Evolutionary conservation across 202 grass and related monocot species (phyloP), one percentile per base, ranked within the genome.

Genomic region (Dendrocalamus latiflorus): DNA sequence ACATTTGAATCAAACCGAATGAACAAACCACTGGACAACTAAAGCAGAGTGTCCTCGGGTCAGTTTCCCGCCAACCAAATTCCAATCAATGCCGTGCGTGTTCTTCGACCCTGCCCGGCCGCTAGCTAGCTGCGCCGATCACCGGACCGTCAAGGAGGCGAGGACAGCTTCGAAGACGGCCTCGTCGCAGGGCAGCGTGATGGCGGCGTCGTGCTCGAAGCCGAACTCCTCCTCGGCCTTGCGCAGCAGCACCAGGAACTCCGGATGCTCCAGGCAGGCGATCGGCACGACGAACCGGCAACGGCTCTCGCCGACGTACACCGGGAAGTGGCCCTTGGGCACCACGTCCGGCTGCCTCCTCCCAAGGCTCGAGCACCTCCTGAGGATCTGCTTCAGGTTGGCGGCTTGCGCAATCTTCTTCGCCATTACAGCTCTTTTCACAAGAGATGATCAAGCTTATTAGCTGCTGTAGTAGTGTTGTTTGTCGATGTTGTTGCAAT

Each of bases 151-250:
- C 22, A 45, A 22, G 9, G 80, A 44, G 42, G 91, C 81, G 60
- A 83, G 87, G 81, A 93, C 75, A 26, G 90, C 86, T 41, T 88
- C 82, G 58, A 93, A 87, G 76, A 78, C 84, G 21, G 81, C 59
- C 76, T 90, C 91, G 22, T 93, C 81, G 88, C 91, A 93, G 69
- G 91, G 91, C 30, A 93, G 83, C 66, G 88, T 93, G 84, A 93
- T 80, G 33, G 84, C 91, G 84, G 71, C 86, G 81, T 85, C 75
- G 63, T 93, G 88, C 30, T 84, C 77, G 69, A 85, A 93, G 25
- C 88, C 84, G 73, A 93, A 93, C 78, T 93, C 91, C 81, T 93
- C 91, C 81, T 89, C 91, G 16, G 91, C 87, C 64, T 62, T 88
- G 18, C 81, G 91, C 9, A 93, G 91, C 8, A 93, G 81, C 1